Evolutionary conservation across 1,284 basidiomycete species (phyloP), one percentile per base, ranked within the genome.

Genomic region (Malassezia yamatoensis): DNA sequence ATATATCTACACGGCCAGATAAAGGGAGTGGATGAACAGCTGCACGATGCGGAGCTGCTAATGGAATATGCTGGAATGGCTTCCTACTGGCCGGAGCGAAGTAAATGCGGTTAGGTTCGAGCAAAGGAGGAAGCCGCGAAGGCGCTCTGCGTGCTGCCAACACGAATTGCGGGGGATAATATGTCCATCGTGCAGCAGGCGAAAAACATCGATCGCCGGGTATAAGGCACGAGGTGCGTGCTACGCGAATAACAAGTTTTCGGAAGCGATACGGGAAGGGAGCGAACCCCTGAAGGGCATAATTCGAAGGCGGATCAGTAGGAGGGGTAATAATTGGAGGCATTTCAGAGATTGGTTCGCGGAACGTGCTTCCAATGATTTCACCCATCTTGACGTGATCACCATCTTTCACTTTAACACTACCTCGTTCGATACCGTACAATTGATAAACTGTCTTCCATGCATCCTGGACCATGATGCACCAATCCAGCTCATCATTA

Each of bases 391-490:
- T 32, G n/a, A 69, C 63, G 6, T 44, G 47, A 10, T 67, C 61
- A 24, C 65, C 67, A 0, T 62, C 45, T 3, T 15, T 36, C 16
- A 65, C 49, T 12, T 34, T 29, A 21, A 18, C 38, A 0, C 51
- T 61, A 2, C 44, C 20, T 2, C 43, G 44, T 12, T 64, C 63
- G 2, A 71, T 37, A 10, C 68, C 65, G 41, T 66, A 63, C 38
- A 69, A 55, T 51, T 69, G 67, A 37, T 64, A 65, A 0, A 71
- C 67, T 43, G 68, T 62, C 7, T 61, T 62, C 64, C 64, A 68
- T 20, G 62, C 65, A 51, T 71, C 68, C 5, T 62, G 63, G 10
- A 71, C 53, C 66, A 67, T 65, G 8, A 70, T 20, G 35, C 58
- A 60, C 51, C 59, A 65, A 41, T 52, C 63, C 12, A 16, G 4